Evolutionary conservation across 225 moss, liverwort and hornwort genomes (phyloP).

Genomic region (Takakia lepidozioides): DNA sequence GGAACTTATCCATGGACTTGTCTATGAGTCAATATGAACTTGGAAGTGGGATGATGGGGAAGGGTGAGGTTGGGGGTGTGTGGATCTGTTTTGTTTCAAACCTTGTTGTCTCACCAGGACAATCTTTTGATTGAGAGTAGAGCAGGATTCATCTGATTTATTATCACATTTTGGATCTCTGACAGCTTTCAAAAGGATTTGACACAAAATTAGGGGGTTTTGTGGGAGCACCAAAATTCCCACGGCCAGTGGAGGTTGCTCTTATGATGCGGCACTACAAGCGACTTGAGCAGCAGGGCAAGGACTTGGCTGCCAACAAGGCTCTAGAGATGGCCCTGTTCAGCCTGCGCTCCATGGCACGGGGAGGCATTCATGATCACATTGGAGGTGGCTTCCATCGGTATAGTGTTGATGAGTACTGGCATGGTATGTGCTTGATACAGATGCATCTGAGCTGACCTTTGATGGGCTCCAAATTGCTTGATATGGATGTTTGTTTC

Average conservation of each 20-base stretch:
- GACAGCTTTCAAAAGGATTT: constrained; percentile 95
- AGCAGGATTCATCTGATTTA: no score
- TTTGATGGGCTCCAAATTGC: not conserved
- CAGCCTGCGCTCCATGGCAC: constrained; percentile 77
- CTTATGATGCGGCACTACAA: constrained; percentile 78
- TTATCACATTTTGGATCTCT: no score
- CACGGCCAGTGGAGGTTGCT: constrained; percentile 87
- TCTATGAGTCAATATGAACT: no score
- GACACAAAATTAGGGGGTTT: constrained; percentile 90
- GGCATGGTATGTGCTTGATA: constrained; percentile 56
- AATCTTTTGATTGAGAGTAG: no score
- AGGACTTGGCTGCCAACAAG: constrained; percentile 67
- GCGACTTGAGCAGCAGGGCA: constrained; percentile 81
- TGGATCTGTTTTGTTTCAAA: no score
- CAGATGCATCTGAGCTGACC: not conserved
- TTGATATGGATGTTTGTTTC: constrained; percentile 1
- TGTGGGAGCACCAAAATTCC: constrained; percentile 97
- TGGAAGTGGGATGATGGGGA: no score
- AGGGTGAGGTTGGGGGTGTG: no score
- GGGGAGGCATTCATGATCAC: constrained; percentile 95
- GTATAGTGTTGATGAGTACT: constrained; percentile 96
- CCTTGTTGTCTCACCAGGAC: no score
- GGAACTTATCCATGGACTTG: no score
- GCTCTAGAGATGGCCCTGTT: constrained; percentile 85
- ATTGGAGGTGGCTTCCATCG: constrained; percentile 97